Percentiles rank a stretch among this genome's conserved stretches.
phyloP scores from a whole-genome alignment of 1,284 basidiomycete genomes.

The Earliella scabrosa region DNA sequence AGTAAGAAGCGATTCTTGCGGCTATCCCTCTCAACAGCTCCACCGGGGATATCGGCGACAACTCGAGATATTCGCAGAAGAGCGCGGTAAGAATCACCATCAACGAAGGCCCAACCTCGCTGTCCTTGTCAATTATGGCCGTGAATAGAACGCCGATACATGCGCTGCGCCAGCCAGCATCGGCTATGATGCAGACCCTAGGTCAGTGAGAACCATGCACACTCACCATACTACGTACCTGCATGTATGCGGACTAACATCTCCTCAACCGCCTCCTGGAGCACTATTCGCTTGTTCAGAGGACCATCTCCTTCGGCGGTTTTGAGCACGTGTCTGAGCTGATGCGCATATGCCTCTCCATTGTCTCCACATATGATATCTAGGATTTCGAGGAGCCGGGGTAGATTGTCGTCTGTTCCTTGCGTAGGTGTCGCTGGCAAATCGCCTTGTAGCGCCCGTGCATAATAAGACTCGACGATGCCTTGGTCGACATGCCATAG shows the following conservation, averaged over 20 bases:
- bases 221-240: conserved; percentile 41
- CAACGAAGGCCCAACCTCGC: conserved; percentile 55
- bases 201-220: neutral
- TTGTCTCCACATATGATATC: conserved; percentile 53
- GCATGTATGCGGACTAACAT: conserved; percentile 51
- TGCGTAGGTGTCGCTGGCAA: conserved; percentile 37
- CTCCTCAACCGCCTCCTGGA: conserved; percentile 59
- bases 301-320: conserved; percentile 43
- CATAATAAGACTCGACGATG: conserved; percentile 61
- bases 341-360: conserved; percentile 61
- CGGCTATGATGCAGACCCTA: conserved; percentile 40
- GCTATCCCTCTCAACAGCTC: conserved; percentile 58
- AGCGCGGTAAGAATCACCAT: conserved; percentile 69
- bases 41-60: conserved; percentile 52
- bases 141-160: conserved; percentile 56
- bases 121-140: conserved; percentile 48
- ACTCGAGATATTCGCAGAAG: conserved; percentile 60
- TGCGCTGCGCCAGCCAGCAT: conserved; percentile 47
- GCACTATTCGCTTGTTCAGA: conserved; percentile 42
- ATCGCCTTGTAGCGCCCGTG: conserved; percentile 46
- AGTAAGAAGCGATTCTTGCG: conserved; percentile 45
- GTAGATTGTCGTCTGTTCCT: conserved; percentile 44
- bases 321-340: conserved; percentile 50
- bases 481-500: conserved; percentile 56
- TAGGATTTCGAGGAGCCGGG: conserved; percentile 59